A percentile compares a stretch with the other conserved stretches of the same genome.
phyloP scores from a whole-genome alignment of 2,329 filamentous ascomycete species.

The Didymella sp. region DNA sequence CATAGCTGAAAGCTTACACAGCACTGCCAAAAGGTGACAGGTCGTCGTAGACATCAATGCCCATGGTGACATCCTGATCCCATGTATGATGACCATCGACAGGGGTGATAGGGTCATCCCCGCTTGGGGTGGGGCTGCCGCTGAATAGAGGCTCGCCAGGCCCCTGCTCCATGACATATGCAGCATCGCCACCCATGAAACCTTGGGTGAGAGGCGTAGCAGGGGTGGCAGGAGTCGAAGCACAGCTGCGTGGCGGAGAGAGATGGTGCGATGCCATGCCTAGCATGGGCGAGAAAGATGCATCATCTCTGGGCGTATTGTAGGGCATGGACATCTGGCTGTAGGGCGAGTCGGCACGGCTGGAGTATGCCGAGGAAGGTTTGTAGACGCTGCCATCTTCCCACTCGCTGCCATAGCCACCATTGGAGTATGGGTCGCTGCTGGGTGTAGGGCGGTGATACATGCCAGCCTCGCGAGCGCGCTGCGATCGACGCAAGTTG shows the following conservation, averaged over 20 bases:
- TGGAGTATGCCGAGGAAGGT: not conserved
- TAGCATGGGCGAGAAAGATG: not conserved
- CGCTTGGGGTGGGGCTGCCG: slow-evolving; percentile 26
- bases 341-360: not conserved
- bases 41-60: not conserved
- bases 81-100: slow-evolving; percentile 15
- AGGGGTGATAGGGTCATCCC: slow-evolving; percentile 35
- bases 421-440: slow-evolving; percentile 28
- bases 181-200: slow-evolving; percentile 18
- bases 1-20: not conserved
- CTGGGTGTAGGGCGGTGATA: slow-evolving; percentile 6
- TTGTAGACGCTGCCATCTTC: not conserved
- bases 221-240: slow-evolving; percentile 27
- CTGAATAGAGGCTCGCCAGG: slow-evolving; percentile 34
- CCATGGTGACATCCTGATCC: slow-evolving; percentile 20
- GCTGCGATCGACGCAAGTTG: slow-evolving; percentile 30
- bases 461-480: slow-evolving; percentile 26
- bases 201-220: slow-evolving; percentile 17
- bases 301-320: not conserved
- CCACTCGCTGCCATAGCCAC: not conserved
- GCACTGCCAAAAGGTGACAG: not conserved
- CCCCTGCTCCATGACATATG: slow-evolving; percentile 30
- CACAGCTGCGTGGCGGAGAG: slow-evolving; percentile 12
- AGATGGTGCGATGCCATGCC: not conserved
- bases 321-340: not conserved